These are phyloP conservation scores for Cochlearia excelsa DNA, from an alignment of 345 rosid genomes.

Conservation along the genomic window DNA sequence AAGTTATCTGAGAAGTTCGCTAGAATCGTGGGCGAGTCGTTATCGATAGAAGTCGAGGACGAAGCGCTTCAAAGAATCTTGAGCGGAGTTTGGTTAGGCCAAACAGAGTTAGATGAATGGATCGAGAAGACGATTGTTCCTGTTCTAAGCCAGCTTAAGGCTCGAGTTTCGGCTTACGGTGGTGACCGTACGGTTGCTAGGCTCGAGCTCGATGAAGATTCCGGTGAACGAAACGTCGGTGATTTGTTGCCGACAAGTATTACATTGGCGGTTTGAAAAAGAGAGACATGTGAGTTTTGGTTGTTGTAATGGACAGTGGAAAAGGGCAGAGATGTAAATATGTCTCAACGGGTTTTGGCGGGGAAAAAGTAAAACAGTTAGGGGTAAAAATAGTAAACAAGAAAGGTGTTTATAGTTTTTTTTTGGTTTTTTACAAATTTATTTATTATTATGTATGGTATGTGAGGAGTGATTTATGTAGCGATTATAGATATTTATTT, in stretches of 20 bases:
- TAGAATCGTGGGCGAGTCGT: constrained; percentile 37
- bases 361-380: constrained; percentile 28
- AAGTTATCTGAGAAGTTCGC: constrained; percentile 50
- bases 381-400: constrained; percentile 24
- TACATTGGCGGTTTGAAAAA: constrained; percentile 26
- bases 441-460: constrained; percentile 24
- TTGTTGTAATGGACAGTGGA: constrained; percentile 14
- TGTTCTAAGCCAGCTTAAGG: constrained; percentile 54
- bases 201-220: constrained; percentile 33
- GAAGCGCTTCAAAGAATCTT: constrained; percentile 75
- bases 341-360: constrained; percentile 40
- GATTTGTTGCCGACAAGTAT: constrained; percentile 33
- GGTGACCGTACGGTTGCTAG: constrained; percentile 35
- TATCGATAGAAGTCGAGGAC: constrained; percentile 52
- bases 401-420: constrained; percentile 26
- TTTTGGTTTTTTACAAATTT: constrained; percentile 13
- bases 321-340: constrained; percentile 33
- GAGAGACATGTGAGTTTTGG: constrained; percentile 13
- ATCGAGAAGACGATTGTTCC: constrained; percentile 61
- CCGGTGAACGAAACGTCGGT: constrained; percentile 17
- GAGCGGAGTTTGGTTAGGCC: constrained; percentile 68
- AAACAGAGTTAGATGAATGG: constrained; percentile 75
- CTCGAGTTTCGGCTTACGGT: constrained; percentile 33
- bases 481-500: constrained; percentile 36
- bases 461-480: constrained; percentile 28